Conservation (phyloP, 1,139 yeast genomes). For the Kodamaea ohmeri region DNA sequence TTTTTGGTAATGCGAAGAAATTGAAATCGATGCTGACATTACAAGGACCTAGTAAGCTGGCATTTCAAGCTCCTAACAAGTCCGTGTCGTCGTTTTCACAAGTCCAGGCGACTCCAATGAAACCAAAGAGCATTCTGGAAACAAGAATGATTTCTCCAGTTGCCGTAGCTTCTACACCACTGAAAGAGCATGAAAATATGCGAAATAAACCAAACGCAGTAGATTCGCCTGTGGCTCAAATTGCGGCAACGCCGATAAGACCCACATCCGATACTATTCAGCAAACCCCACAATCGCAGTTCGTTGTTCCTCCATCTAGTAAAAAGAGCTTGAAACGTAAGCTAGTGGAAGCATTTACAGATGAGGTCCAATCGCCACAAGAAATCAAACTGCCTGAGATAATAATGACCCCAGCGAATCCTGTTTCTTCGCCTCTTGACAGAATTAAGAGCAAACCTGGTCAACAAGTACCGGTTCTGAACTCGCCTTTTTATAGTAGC, state of each 20-base stretch:
- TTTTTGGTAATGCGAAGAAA: conserved; percentile 31
- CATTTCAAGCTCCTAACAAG: background rate
- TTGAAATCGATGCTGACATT: conserved; percentile 13
- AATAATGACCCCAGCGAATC: conserved; percentile 17
- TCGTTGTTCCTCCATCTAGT: conserved; percentile 5
- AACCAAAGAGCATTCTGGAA: conserved; percentile 16
- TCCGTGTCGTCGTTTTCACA: conserved; percentile 15
- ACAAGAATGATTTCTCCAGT: too few relatives aligned
- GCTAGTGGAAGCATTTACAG: conserved; percentile 10
- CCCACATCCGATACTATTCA: conserved; percentile 13
- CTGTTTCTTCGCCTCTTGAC: conserved; percentile 15
- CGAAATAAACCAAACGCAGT: background rate
- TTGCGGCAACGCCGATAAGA: conserved; percentile 5
- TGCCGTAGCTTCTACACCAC: background rate
- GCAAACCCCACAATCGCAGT: background rate
- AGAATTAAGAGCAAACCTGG: conserved; percentile 28
- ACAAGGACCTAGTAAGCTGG: background rate
- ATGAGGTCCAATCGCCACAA: conserved; percentile 7
- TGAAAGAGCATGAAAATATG: background rate
- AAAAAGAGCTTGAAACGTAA: conserved; percentile 6
- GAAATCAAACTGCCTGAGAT: conserved; percentile 7
- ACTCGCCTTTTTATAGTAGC: conserved; percentile 32
- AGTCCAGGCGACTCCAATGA: conserved; percentile 25
- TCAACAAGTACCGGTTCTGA: conserved; percentile 30
- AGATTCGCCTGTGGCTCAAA: conserved; percentile 7